Evolutionary conservation across 2,329 filamentous ascomycete genomes (phyloP), one percentile per base, ranked within the genome.

Genomic region (Rhynchosporium agropyri): DNA sequence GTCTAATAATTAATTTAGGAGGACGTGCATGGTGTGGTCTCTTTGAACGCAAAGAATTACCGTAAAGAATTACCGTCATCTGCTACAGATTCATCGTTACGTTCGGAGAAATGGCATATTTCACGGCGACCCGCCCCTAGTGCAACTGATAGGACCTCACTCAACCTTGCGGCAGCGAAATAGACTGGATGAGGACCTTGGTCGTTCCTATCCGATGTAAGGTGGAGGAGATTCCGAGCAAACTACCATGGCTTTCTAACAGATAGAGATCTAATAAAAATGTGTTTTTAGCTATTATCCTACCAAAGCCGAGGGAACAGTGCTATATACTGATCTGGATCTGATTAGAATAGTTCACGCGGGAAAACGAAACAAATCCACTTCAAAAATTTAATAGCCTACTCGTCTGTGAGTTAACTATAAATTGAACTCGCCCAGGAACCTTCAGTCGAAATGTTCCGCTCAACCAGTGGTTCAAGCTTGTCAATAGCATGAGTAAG

Each of bases 361-460:
- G 42, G 42, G 42, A 43, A 43, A n/a, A 43, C 42, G 15, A 43
- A 43, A n/a, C 42, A 43, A 43, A 43, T 43, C 42, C 42, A 43
- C 9, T 43, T 43, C 42, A 43, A 43, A 43, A 43, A 13, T n/a
- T 6, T 43, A n/a, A 43, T 12, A n/a, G 10, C 15, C 42, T n/a
- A 43, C 42, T 43, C 42, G 42, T 43, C 15, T 43, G 9, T n/a
- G 42, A 43, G 42, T 36, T 12, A 43, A 43, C 15, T 43, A 13
- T 12, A 12, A 43, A 43, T n/a, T 43, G 42, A 43, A 43, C 42
- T 7, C 9, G 42, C 9, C 42, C 42, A 43, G 10, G 42, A n/a
- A n/a, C 42, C 42, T 13, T 43, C 15, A 12, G 15, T 43, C 42
- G 42, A 43, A 12, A n/a, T 43, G 42, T n/a, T 43, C 42, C 9